These are phyloP conservation scores for Salinomyces thailandicus DNA, from an alignment of 2,329 filamentous ascomycete genomes.

Conservation along the genomic window DNA sequence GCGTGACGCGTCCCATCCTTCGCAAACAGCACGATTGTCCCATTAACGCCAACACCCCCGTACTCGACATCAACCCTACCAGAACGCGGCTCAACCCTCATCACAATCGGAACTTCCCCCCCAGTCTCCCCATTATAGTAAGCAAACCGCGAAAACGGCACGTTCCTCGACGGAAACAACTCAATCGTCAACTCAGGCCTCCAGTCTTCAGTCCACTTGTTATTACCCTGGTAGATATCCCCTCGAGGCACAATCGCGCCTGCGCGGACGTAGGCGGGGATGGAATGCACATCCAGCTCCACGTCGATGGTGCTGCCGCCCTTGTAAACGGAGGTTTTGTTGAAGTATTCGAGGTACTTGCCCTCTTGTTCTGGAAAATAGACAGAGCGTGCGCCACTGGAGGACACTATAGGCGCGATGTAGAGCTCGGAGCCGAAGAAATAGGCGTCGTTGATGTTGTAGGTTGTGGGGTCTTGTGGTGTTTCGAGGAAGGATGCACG, in stretches of 20 bases:
- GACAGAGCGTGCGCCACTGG: slow-evolving; percentile 19
- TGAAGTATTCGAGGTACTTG: slow-evolving; percentile 26
- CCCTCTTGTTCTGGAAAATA: slow-evolving; percentile 23
- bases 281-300: slow-evolving; percentile 14
- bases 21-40: not conserved
- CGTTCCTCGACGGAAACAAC: slow-evolving; percentile 23
- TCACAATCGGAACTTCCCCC: not conserved
- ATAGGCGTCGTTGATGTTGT: slow-evolving; percentile 22
- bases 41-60: not conserved
- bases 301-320: slow-evolving; percentile 16
- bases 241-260: slow-evolving; percentile 27
- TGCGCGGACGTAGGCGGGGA: slow-evolving; percentile 26
- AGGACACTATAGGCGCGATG: slow-evolving; percentile 25
- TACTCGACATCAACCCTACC: not conserved
- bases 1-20: not conserved
- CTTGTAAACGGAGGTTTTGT: slow-evolving; percentile 19
- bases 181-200: slow-evolving; percentile 23
- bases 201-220: slow-evolving; percentile 27
- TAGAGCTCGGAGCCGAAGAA: slow-evolving; percentile 27
- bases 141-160: slow-evolving; percentile 17
- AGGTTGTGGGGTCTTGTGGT: slow-evolving; percentile 18
- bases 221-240: slow-evolving; percentile 27
- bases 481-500: slow-evolving; percentile 28
- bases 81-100: not conserved
- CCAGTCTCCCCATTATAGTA: slow-evolving; percentile 17